Percentiles rank a stretch among this genome's conserved stretches.
Conservation (phyloP, 495 filamentous ascomycete species). For the Penicillium cataractarum region DNA sequence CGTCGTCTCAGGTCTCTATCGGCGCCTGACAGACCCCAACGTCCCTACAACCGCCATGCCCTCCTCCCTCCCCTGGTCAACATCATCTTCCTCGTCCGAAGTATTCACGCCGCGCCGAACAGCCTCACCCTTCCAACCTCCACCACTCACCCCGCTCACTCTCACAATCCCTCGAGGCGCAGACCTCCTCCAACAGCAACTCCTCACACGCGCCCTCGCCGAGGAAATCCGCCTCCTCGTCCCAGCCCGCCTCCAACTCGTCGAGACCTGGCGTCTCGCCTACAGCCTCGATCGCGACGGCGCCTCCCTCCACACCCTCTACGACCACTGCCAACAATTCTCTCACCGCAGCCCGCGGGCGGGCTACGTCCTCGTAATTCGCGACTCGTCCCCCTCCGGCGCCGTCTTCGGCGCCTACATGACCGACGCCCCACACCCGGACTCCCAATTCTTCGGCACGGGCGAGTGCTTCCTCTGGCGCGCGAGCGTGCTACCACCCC, state of each 20-base stretch:
- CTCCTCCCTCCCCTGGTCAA: constrained; percentile 32
- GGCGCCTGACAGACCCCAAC: constrained; percentile 53
- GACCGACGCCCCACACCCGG: constrained; percentile 78
- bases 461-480: constrained; percentile 99
- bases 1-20: constrained; percentile 56
- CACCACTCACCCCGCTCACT: constrained; percentile 59
- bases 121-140: constrained; percentile 63
- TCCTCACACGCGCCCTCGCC: constrained; percentile 74
- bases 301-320: constrained; percentile 82
- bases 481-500: constrained; percentile 61
- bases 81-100: constrained; percentile 32
- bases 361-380: constrained; percentile 85
- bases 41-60: constrained; percentile 27
- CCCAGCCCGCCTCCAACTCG: constrained; percentile 80
- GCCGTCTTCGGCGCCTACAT: constrained; percentile 94
- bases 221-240: constrained; percentile 94
- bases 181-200: constrained; percentile 43
- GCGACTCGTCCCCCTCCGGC: constrained; percentile 59
- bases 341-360: constrained; percentile 67
- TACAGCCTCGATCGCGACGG: constrained; percentile 96
- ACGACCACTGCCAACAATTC: constrained; percentile 68
- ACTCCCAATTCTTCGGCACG: constrained; percentile 88
- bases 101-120: constrained; percentile 56
- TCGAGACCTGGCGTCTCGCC: constrained; percentile 80
- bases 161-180: constrained; percentile 41